Base-by-base conservation (phyloP, 768 basidiomycete genomes). In the Udeniomyces megalosporus region DNA sequence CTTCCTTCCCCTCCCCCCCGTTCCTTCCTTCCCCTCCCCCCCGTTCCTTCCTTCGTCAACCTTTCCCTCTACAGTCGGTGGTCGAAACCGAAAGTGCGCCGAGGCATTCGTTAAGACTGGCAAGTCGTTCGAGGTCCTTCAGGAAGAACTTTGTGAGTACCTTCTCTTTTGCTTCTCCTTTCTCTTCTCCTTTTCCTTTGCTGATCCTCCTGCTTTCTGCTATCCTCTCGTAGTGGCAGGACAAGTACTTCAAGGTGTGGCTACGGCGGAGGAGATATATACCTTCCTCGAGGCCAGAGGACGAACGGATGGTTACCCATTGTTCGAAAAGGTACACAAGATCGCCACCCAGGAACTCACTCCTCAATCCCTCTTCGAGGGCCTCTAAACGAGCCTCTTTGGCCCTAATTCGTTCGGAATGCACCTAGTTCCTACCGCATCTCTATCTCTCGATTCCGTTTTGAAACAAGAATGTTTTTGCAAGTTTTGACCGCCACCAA, bases 161-260 rank as follows among this genome's bases (percentile, higher is more conserved):
- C 48, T 11, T 50, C 48, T 7, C 20, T 22, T 22, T 50, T 10
- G 28, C 20, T 8, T 42, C 38, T 42, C 38, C 38, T 42, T 42
- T 42, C 38, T 8, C 17, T 17, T 17, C 38, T 17, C 38, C 17
- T 42, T 42, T 17, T 17, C 38, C 38, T 42, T 17, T 42, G 17
- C 38, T 42, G 17, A 17, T 8, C 17, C 17, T 8, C 38, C 38
- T 8, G 8, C 38, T 42, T 42, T 42, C 38, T 42, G 8, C 38
- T 8, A 42, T 17, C 38, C n/a, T n/a, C n/a, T n/a, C n/a, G n/a
- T n/a, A 42, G 38, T 78, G 48, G 74, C 75, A 61, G 77, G 77
- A 31, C 77, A 78, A 66, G 75, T 76, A 66, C 70, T 78, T 3
- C 77, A 78, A 62, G 77, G 77, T 4, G 71, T 72, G n/a, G 69